Conservation (phyloP, 129 eudicot species). For the Tagetes patula region DNA sequence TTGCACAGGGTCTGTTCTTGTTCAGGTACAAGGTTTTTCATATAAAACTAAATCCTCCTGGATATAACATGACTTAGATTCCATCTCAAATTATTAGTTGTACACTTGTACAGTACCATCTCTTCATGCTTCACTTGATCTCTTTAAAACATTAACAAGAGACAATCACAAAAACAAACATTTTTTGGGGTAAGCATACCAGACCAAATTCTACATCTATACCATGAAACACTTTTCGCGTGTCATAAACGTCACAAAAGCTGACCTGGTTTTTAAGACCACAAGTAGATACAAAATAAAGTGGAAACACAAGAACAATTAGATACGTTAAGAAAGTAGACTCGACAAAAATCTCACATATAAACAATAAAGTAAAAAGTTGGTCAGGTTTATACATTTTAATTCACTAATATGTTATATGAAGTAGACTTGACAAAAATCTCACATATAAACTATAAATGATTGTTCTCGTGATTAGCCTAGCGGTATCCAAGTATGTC, state of each 20-base stretch:
- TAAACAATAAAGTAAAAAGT: background rate
- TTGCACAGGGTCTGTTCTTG: slow-evolving; percentile 17
- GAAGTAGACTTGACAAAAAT: background rate
- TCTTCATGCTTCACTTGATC: slow-evolving; percentile 1
- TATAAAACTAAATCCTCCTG: slow-evolving; percentile 23
- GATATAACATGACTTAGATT: slow-evolving; percentile 22
- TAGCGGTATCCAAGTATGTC: no score
- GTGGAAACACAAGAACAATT: background rate
- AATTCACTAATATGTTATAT: background rate
- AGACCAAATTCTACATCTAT: background rate
- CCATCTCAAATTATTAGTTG: slow-evolving; percentile 14
- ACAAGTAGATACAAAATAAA: background rate
- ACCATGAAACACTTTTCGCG: background rate
- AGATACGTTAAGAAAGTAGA: background rate
- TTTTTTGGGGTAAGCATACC: background rate
- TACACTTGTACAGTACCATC: slow-evolving; percentile 13
- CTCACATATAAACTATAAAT: background rate
- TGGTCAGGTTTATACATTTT: background rate
- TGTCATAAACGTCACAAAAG: background rate
- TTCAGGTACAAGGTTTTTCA: slow-evolving; percentile 25
- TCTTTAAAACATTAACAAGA: background rate
- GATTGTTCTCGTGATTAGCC: background rate
- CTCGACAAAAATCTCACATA: background rate
- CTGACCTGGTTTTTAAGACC: background rate
- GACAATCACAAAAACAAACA: background rate